Evolutionary conservation across 306 rosid species (phyloP).

Genomic region (Styphnolobium japonicum): DNA sequence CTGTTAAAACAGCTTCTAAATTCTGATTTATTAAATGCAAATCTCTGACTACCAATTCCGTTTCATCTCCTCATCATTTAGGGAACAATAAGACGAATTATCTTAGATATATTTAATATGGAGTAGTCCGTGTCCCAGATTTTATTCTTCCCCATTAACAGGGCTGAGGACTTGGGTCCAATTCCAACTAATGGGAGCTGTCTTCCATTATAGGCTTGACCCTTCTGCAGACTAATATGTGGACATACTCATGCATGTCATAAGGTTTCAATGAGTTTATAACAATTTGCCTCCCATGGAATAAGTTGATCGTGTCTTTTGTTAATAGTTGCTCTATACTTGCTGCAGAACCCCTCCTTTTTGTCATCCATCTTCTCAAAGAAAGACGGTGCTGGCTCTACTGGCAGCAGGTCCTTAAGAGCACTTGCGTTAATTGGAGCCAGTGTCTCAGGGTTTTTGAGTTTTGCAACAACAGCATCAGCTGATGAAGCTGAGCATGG

Average conservation of each 20-base stretch:
- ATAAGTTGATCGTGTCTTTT: background rate
- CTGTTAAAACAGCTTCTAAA: background rate
- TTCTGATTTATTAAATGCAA: background rate
- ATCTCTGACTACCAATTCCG: background rate
- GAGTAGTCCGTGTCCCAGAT: background rate
- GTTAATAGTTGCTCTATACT: slow-evolving; percentile 11
- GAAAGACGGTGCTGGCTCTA: slow-evolving; percentile 57
- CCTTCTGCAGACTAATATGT: background rate
- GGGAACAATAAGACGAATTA: background rate
- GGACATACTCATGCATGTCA: background rate
- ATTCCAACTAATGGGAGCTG: slow-evolving; percentile 6
- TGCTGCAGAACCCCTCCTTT: slow-evolving; percentile 51
- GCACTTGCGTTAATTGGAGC: slow-evolving; percentile 90
- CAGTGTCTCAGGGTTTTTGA: slow-evolving; percentile 70
- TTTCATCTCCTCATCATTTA: background rate
- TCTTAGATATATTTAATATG: background rate
- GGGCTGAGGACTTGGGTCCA: background rate
- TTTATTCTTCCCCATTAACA: background rate
- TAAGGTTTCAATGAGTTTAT: background rate
- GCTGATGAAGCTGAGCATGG: slow-evolving; percentile 99
- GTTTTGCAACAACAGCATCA: slow-evolving; percentile 78
- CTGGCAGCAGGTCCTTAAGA: slow-evolving; percentile 64
- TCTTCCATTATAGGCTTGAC: background rate
- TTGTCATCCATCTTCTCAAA: slow-evolving; percentile 53
- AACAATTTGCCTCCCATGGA: background rate